Evolutionary conservation across 179 eudicot genomes (phyloP).

Genomic region (Corrigiola litoralis): DNA sequence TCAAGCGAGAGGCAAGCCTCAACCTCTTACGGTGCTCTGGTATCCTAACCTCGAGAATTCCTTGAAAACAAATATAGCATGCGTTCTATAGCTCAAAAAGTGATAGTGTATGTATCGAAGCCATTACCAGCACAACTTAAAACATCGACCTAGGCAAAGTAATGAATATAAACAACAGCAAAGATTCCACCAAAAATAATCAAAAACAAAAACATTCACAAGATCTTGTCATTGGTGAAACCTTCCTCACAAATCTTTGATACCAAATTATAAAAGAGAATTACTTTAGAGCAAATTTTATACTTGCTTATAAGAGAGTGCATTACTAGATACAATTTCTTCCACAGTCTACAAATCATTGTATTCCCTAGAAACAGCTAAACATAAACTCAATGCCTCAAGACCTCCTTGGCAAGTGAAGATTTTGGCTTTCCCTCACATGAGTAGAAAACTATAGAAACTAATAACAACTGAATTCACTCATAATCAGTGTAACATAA

Average conservation of each 20-base stretch:
- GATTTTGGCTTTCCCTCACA: background rate
- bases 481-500: background rate
- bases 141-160: background rate
- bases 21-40: too few species aligned
- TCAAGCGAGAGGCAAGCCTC: too few species aligned
- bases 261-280: too few species aligned
- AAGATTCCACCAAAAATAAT: background rate
- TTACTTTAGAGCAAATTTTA: background rate
- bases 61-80: too few species aligned
- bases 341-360: too few species aligned
- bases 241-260: too few species aligned
- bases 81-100: too few species aligned
- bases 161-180: background rate
- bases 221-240: too few species aligned
- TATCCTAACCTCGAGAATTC: too few species aligned
- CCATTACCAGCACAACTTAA: background rate
- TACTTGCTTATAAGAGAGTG: too few species aligned
- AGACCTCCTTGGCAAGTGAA: background rate
- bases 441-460: background rate
- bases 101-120: background rate
- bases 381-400: background rate
- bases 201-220: too few species aligned
- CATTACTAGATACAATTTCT: too few species aligned
- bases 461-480: background rate
- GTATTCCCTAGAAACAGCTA: background rate